A percentile compares a stretch with the other conserved stretches of the same genome.
phyloP scores from a whole-genome alignment of 2,329 filamentous ascomycete species.

The Lecanoromycetidae sp. region DNA sequence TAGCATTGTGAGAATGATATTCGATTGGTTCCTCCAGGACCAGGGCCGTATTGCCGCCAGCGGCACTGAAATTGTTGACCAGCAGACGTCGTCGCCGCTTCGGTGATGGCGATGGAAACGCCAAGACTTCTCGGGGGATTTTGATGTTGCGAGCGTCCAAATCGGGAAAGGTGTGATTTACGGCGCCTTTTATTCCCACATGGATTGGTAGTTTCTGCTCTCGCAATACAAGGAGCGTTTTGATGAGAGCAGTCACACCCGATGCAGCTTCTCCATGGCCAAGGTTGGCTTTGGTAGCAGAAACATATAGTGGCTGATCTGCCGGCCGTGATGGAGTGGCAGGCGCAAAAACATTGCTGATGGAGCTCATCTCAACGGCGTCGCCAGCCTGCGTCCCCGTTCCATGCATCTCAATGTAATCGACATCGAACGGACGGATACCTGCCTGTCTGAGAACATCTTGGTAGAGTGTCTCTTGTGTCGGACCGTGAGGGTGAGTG shows the following conservation, averaged over 20 bases:
- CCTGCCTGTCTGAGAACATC: slow-evolving; percentile 19
- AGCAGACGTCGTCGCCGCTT: slow-evolving; percentile 26
- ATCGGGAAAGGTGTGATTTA: slow-evolving; percentile 21
- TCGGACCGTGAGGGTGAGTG: slow-evolving; percentile 20
- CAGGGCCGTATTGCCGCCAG: slow-evolving; percentile 31
- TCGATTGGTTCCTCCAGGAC: slow-evolving; percentile 43
- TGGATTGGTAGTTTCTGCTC: slow-evolving; percentile 23
- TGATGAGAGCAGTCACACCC: slow-evolving; percentile 16
- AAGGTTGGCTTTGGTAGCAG: slow-evolving; percentile 52
- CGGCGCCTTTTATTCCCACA: slow-evolving; percentile 19
- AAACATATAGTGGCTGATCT: slow-evolving; percentile 44
- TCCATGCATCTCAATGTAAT: slow-evolving; percentile 25
- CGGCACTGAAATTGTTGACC: slow-evolving; percentile 29
- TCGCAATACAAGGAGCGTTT: slow-evolving; percentile 23
- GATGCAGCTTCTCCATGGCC: slow-evolving; percentile 38
- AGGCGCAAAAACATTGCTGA: slow-evolving; percentile 33
- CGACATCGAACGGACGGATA: slow-evolving; percentile 19
- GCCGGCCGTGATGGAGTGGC: slow-evolving; percentile 30
- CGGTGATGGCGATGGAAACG: slow-evolving; percentile 32
- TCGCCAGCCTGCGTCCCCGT: slow-evolving; percentile 27
- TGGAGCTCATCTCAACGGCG: slow-evolving; percentile 20
- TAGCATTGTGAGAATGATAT: slow-evolving; percentile 17
- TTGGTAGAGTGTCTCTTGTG: slow-evolving; percentile 17
- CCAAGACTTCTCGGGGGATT: slow-evolving; percentile 23
- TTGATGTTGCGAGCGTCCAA: slow-evolving; percentile 19